phyloP scores from a whole-genome alignment of 2,329 filamentous ascomycete genomes.

The Plectosphaerella sp. region DNA sequence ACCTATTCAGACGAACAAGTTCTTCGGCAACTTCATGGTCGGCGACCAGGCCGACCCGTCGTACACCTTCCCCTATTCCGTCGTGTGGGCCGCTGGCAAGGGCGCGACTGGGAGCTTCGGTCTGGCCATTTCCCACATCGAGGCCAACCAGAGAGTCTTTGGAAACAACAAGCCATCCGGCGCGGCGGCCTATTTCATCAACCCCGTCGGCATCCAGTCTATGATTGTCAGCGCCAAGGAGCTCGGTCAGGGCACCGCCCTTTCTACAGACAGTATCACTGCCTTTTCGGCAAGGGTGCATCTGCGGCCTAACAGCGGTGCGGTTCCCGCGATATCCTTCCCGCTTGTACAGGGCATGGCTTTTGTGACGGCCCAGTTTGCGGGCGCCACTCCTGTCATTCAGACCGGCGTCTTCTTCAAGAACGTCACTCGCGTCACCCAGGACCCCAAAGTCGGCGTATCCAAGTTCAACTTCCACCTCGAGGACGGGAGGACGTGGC shows the following conservation, averaged over 20 bases:
- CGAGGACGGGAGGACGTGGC: slow-evolving; percentile 71
- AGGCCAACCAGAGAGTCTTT: slow-evolving; percentile 62
- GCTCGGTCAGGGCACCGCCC: slow-evolving; percentile 54
- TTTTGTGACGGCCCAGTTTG: slow-evolving; percentile 76
- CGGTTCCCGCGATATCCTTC: slow-evolving; percentile 63
- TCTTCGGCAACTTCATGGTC: slow-evolving; percentile 77
- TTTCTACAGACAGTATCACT: slow-evolving; percentile 50
- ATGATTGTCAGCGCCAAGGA: slow-evolving; percentile 76
- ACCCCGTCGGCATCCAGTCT: slow-evolving; percentile 77
- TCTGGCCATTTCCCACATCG: slow-evolving; percentile 70
- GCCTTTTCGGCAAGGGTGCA: slow-evolving; percentile 64
- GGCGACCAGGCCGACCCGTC: slow-evolving; percentile 63
- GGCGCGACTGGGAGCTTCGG: slow-evolving; percentile 68
- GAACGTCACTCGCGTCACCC: slow-evolving; percentile 53
- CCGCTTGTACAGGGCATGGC: slow-evolving; percentile 87
- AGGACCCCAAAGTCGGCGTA: slow-evolving; percentile 57
- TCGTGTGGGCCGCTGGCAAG: slow-evolving; percentile 63
- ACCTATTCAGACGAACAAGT: slow-evolving; percentile 72
- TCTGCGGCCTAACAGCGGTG: slow-evolving; percentile 49
- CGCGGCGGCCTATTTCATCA: slow-evolving; percentile 69
- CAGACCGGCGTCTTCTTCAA: slow-evolving; percentile 72
- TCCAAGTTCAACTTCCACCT: slow-evolving; percentile 73
- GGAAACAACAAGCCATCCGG: slow-evolving; percentile 55
- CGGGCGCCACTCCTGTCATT: slow-evolving; percentile 64
- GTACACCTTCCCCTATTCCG: slow-evolving; percentile 72